Percentiles rank a stretch among this genome's conserved stretches.
Conservation (phyloP, 2,329 filamentous ascomycete genomes). For the Aspergillus fumigatiaffinis region DNA sequence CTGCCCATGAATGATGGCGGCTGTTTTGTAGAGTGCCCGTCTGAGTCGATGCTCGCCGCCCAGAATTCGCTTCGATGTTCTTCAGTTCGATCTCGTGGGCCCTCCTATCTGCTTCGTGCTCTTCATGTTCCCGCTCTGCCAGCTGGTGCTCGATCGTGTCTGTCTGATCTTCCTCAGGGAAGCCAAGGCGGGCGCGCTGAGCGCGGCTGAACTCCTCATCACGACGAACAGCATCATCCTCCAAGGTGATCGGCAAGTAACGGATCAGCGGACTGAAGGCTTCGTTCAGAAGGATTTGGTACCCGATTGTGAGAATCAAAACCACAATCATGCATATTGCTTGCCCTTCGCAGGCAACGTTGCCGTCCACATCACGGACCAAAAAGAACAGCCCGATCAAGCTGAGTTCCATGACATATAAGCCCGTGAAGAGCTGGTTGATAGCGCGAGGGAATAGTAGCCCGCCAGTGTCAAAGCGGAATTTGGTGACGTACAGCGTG, state of each 20-base stretch:
- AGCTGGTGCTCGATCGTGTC: slow-evolving; percentile 46
- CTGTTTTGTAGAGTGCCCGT: slow-evolving; percentile 24
- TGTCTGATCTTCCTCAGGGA: slow-evolving; percentile 44
- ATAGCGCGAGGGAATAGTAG: slow-evolving; percentile 87
- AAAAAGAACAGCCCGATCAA: slow-evolving; percentile 89
- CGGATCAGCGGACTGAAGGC: slow-evolving; percentile 82
- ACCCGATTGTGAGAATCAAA: slow-evolving; percentile 66
- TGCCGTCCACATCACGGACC: slow-evolving; percentile 53
- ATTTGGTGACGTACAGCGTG: slow-evolving; percentile 89
- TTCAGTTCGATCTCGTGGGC: slow-evolving; percentile 50
- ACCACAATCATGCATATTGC: slow-evolving; percentile 80
- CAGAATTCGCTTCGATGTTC: slow-evolving; percentile 28
- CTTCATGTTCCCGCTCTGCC: slow-evolving; percentile 42
- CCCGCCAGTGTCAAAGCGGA: slow-evolving; percentile 85
- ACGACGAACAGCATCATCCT: slow-evolving; percentile 88
- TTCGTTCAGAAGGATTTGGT: slow-evolving; percentile 74
- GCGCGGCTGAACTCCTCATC: slow-evolving; percentile 83
- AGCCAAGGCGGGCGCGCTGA: slow-evolving; percentile 66
- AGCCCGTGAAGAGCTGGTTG: slow-evolving; percentile 89
- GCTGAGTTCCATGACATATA: slow-evolving; percentile 92
- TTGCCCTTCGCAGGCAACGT: slow-evolving; percentile 65
- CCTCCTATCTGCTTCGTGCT: slow-evolving; percentile 33
- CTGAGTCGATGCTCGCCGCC: slow-evolving; percentile 13
- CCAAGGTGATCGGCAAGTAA: slow-evolving; percentile 89
- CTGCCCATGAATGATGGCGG: slow-evolving; percentile 40